phyloP scores from a whole-genome alignment of 108 stramenopile species.

The Hondaea fermentalgiana region DNA sequence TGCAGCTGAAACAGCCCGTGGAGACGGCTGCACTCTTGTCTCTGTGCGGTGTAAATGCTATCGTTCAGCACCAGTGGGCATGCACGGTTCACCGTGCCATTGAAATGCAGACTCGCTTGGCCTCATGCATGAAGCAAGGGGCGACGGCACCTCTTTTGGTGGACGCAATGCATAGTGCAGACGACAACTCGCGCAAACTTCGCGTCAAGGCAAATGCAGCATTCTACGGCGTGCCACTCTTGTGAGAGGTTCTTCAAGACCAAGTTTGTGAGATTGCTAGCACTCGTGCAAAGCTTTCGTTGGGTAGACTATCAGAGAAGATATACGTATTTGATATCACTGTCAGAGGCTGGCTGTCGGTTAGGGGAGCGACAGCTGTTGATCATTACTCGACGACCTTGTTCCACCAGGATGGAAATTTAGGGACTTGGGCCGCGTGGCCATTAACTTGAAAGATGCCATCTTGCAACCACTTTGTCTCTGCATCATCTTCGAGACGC shows the following conservation, averaged over 20 bases:
- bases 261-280: no score
- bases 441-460: not conserved
- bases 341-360: not conserved
- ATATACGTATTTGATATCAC: not conserved
- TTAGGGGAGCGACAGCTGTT: not conserved
- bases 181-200: not conserved
- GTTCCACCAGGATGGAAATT: not conserved
- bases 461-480: not conserved
- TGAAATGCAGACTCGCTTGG: not conserved
- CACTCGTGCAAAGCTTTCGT: no score
- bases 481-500: not conserved
- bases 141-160: not conserved
- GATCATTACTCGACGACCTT: not conserved
- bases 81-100: not conserved
- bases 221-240: not conserved
- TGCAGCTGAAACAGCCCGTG: not conserved
- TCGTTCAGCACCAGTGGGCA: not conserved
- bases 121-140: not conserved
- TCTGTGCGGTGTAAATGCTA: slow-evolving; percentile 2
- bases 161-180: not conserved
- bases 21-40: not conserved
- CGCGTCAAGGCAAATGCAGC: not conserved
- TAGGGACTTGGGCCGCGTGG: not conserved
- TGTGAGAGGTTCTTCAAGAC: not conserved
- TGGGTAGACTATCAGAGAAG: no score